Evolutionary conservation across 805 yeast genomes (phyloP), one percentile per base, ranked within the genome.

Genomic region (Nakazawaea molendinolei): DNA sequence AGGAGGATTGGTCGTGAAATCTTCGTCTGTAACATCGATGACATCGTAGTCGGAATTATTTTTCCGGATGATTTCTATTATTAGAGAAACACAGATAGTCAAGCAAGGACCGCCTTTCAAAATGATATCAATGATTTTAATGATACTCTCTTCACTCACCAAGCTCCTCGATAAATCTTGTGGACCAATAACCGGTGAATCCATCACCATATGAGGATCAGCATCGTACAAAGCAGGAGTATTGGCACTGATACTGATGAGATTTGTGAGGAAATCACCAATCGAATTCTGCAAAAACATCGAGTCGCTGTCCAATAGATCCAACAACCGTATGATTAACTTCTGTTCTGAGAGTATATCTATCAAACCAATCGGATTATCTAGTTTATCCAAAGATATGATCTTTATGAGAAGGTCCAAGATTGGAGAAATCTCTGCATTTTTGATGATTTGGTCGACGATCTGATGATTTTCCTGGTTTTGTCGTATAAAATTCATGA

Each of bases 11-110:
- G 45, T 49, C 25, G 41, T 13, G 26, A 30, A 27, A 22, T 34
- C 36, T 10, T 32, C 31, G 19, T 34, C 48, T 23, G 57, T 49
- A 61, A 63, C 56, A 41, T 58, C 63, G 38, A 59, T 58, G 34
- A 56, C 60, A 60, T 92, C 98, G 58, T 92, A 92, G 55, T 92
- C 98, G 0, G 95, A 84, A 55, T 92, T 92, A 54, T 90, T 90
- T 55, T 90, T 90, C 50, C 98, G 73, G 36, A 92, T 90, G 28
- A 90, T 73, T 60, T 90, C 98, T 44, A 92, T 90, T 21, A 92
- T 74, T 27, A 92, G 86, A 7, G 95, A 87, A 20, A 92, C 98
- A 49, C 95, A 94, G 40, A 92, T 90, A 28, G 89, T 85, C 43
- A 92, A 69, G 0, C 96, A 95, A 31, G 85, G 78, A 32, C 95